A percentile compares a stretch with the other conserved stretches of the same genome.
These are phyloP conservation scores for Arctium minus DNA, from an alignment of 129 eudicot species.

Conservation along the genomic window DNA sequence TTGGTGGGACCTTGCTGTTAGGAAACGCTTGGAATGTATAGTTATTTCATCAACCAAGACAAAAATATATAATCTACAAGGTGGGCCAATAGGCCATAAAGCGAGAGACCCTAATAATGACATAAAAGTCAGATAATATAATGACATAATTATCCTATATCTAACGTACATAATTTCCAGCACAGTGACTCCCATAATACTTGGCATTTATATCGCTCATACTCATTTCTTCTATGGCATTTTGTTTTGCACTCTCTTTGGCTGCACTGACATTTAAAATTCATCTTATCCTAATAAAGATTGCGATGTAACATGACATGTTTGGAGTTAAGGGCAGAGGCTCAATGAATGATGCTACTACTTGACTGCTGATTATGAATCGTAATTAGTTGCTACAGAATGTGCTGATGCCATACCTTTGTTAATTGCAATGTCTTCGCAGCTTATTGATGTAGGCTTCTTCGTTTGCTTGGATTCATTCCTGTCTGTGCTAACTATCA, in stretches of 20 bases:
- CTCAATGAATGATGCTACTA: neutral
- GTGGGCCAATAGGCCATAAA: too few relatives aligned
- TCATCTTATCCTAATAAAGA: too few relatives aligned
- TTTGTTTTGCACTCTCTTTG: neutral
- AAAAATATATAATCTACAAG: too few relatives aligned
- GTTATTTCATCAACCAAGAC: too few relatives aligned
- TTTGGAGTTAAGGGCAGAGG: neutral
- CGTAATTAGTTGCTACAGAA: neutral
- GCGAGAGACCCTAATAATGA: too few relatives aligned
- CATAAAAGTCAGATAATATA: too few relatives aligned
- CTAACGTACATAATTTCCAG: too few relatives aligned
- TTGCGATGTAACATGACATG: neutral
- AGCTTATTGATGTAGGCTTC: slow-evolving; percentile 86
- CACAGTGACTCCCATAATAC: neutral
- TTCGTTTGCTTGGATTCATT: slow-evolving; percentile 92
- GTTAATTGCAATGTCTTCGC: slow-evolving; percentile 30
- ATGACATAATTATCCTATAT: too few relatives aligned
- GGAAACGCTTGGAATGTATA: too few relatives aligned
- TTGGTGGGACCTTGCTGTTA: too few relatives aligned
- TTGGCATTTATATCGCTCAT: neutral
- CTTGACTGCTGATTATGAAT: neutral
- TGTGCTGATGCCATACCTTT: neutral
- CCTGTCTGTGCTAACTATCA: slow-evolving; percentile 81
- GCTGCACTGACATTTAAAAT: neutral
- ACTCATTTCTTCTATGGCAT: neutral